Evolutionary conservation across 139 green algal genomes (phyloP).

Genomic region (Zygnema cylindricum): DNA sequence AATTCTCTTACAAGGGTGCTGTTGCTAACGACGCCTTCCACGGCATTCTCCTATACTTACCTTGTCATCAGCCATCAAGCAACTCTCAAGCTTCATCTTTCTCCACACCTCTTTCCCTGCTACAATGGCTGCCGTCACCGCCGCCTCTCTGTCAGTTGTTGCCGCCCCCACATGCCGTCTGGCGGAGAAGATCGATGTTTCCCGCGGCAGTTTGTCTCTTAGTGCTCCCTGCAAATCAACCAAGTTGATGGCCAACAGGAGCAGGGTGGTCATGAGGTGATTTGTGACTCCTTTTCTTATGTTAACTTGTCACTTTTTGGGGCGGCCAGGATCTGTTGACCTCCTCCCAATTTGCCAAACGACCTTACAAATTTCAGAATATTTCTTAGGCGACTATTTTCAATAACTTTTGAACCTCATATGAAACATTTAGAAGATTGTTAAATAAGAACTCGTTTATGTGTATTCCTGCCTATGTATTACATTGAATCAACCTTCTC

Average conservation of each 20-base stretch:
- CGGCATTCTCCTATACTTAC: no score
- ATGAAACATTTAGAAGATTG: neutral
- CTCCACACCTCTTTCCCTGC: neutral
- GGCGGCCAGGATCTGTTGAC: neutral
- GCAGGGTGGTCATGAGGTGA: neutral
- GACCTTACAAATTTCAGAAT: no score
- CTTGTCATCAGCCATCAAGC: no score
- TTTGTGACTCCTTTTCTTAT: neutral
- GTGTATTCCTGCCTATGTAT: neutral
- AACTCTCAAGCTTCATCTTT: neutral
- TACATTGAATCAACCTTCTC: neutral
- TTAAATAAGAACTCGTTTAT: neutral
- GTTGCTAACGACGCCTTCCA: no score
- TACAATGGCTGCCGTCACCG: neutral
- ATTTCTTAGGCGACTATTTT: neutral
- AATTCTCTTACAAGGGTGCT: no score
- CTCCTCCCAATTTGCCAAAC: no score
- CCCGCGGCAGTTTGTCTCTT: neutral
- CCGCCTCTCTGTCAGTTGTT: neutral
- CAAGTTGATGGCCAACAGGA: neutral
- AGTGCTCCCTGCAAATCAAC: no score
- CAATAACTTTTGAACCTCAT: neutral
- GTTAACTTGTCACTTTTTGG: neutral
- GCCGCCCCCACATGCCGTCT: neutral
- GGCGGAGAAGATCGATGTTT: neutral